Percentiles rank a stretch among this genome's conserved stretches.
Conservation (phyloP, 139 green algal species). For the Micractinium sp. region DNA sequence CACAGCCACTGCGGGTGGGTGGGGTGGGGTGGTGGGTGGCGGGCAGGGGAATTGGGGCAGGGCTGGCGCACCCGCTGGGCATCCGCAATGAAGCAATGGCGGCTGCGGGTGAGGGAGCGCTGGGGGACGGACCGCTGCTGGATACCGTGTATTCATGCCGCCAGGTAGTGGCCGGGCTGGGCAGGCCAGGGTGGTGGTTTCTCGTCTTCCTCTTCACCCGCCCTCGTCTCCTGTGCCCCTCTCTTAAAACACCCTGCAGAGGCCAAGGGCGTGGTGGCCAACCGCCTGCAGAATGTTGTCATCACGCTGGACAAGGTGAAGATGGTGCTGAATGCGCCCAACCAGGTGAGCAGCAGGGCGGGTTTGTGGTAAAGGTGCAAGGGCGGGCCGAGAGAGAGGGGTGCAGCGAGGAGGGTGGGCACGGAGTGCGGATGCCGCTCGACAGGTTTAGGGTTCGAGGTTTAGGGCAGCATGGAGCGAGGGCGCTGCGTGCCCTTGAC, state of each 20-base stretch:
- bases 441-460: too few species aligned
- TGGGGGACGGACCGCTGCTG: background rate
- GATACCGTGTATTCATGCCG: background rate
- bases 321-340: conserved; percentile 60
- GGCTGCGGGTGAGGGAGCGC: background rate
- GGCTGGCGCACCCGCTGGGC: background rate
- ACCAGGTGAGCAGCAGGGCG: background rate
- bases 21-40: too few species aligned
- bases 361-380: background rate
- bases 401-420: too few species aligned
- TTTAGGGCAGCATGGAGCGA: too few species aligned
- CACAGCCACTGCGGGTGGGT: conserved; percentile 39
- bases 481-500: too few species aligned
- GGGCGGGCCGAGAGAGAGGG: too few species aligned
- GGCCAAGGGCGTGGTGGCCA: conserved; percentile 60
- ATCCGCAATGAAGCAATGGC: too few species aligned
- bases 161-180: too few species aligned
- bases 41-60: too few species aligned
- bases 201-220: too few species aligned
- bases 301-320: conserved; percentile 93
- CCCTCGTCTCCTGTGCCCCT: background rate
- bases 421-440: too few species aligned
- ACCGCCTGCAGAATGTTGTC: conserved; percentile 84
- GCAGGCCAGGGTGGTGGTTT: background rate
- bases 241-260: background rate